Evolutionary conservation across 495 filamentous ascomycete genomes (phyloP).

Genomic region (Arthonia radiata): DNA sequence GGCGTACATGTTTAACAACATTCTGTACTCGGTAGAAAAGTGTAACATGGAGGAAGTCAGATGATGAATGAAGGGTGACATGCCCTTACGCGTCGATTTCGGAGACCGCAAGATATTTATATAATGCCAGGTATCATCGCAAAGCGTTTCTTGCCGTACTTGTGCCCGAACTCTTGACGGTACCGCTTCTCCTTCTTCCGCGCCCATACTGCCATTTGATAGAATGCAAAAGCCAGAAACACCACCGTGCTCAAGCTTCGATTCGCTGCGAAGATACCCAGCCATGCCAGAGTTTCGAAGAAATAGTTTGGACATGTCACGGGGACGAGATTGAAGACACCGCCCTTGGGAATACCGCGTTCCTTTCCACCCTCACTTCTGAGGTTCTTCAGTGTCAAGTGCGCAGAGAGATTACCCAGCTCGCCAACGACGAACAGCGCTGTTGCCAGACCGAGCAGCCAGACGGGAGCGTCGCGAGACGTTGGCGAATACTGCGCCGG

Average conservation of each 20-base stretch:
- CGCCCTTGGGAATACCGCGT: conserved; percentile 61
- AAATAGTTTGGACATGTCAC: conserved; percentile 97
- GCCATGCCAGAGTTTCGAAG: conserved; percentile 74
- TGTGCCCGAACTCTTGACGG: conserved; percentile 66
- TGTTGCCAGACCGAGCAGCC: conserved; percentile 28
- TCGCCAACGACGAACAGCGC: conserved; percentile 52
- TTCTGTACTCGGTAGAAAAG: too few species aligned
- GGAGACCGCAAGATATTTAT: too few species aligned
- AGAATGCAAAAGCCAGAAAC: conserved; percentile 40
- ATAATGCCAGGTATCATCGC: conserved; percentile 49
- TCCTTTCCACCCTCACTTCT: conserved; percentile 62
- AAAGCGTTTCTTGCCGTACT: conserved; percentile 72
- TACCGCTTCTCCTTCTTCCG: conserved; percentile 79
- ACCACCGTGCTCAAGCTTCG: conserved; percentile 49
- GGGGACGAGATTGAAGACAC: conserved; percentile 38
- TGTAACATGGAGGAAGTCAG: too few species aligned
- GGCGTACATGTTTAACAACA: too few species aligned
- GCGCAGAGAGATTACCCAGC: conserved; percentile 51
- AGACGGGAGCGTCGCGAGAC: conserved; percentile 18
- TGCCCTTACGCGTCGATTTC: too few species aligned
- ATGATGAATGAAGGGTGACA: too few species aligned
- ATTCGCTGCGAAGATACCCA: conserved; percentile 47
- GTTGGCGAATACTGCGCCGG: conserved; percentile 30
- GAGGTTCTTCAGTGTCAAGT: conserved; percentile 48
- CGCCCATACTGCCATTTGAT: conserved; percentile 69